These are phyloP conservation scores for Penicillium sp. DNA, from an alignment of 2,329 filamentous ascomycete species.

Conservation along the genomic window DNA sequence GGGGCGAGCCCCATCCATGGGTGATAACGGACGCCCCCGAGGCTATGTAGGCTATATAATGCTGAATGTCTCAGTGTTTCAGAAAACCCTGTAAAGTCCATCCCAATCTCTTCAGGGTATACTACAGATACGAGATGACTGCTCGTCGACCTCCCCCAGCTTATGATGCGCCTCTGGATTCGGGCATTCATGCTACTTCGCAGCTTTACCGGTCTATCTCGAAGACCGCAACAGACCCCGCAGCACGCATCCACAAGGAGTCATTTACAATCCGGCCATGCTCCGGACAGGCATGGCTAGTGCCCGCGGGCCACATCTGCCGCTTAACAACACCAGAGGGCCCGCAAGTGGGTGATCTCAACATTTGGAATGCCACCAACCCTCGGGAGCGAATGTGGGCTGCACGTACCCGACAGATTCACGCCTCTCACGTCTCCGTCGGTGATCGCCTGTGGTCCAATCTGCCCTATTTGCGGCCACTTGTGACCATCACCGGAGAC, in stretches of 20 bases:
- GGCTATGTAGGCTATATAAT: background rate
- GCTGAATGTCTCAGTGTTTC: background rate
- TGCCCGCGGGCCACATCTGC: constrained; percentile 65
- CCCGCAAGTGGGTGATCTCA: constrained; percentile 79
- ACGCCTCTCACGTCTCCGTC: constrained; percentile 69
- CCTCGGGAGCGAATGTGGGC: constrained; percentile 83
- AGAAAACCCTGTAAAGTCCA: background rate
- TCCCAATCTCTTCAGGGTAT: background rate
- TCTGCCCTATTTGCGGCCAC: constrained; percentile 71
- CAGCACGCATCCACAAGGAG: constrained; percentile 31
- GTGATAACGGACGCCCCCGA: constrained; percentile 7
- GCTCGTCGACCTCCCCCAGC: constrained; percentile 38
- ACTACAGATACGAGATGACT: constrained; percentile 21
- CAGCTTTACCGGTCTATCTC: constrained; percentile 39
- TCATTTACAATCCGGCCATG: constrained; percentile 68
- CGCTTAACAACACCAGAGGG: constrained; percentile 73
- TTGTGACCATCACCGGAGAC: constrained; percentile 69
- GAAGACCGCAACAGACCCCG: constrained; percentile 29
- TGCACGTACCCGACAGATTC: constrained; percentile 71
- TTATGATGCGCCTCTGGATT: constrained; percentile 38
- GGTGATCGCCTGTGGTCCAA: constrained; percentile 75
- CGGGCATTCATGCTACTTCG: constrained; percentile 36
- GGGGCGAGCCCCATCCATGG: constrained; percentile 5
- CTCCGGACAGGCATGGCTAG: constrained; percentile 70
- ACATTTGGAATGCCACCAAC: constrained; percentile 75